These are phyloP conservation scores for Dryadomyces quercivorus DNA, from an alignment of 2,329 filamentous ascomycete genomes.

Conservation along the genomic window DNA sequence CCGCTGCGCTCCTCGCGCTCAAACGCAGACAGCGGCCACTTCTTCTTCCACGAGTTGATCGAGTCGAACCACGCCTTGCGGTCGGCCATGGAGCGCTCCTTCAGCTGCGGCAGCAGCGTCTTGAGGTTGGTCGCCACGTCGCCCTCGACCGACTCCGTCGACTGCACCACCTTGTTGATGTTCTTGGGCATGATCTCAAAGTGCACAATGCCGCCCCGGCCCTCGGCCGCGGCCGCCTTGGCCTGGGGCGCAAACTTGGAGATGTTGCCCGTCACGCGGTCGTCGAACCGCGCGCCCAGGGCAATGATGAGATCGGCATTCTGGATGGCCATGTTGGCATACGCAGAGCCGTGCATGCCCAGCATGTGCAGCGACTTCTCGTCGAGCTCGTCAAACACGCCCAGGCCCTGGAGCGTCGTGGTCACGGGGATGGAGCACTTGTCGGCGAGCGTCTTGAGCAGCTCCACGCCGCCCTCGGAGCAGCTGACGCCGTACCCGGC, in stretches of 20 bases:
- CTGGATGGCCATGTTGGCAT: conserved; percentile 97
- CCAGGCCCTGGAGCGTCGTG: conserved; percentile 87
- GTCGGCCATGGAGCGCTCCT: conserved; percentile 47
- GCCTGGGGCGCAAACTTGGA: conserved; percentile 82
- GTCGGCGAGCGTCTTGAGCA: conserved; percentile 78
- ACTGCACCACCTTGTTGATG: conserved; percentile 98
- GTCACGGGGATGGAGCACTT: conserved; percentile 90
- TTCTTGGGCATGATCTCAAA: conserved; percentile 99
- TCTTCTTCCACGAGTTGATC: conserved; percentile 82
- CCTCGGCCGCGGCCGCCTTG: conserved; percentile 70
- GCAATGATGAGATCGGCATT: conserved; percentile 93
- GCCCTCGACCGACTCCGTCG: conserved; percentile 88
- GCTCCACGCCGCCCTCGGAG: conserved; percentile 62
- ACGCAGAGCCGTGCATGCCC: conserved; percentile 94
- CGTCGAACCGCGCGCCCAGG: conserved; percentile 86
- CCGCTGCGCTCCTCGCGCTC: conserved; percentile 65
- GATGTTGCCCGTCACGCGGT: conserved; percentile 77
- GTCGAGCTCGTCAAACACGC: conserved; percentile 84
- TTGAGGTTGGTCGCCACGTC: conserved; percentile 74
- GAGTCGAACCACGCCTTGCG: conserved; percentile 79
- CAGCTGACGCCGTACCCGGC: conserved; percentile 83
- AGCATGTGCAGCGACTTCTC: conserved; percentile 96
- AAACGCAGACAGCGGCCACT: conserved; percentile 75
- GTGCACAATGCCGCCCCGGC: conserved; percentile 87
- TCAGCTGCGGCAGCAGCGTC: conserved; percentile 60